Conservation (phyloP, 345 rosid species). For the Acer campestre region DNA sequence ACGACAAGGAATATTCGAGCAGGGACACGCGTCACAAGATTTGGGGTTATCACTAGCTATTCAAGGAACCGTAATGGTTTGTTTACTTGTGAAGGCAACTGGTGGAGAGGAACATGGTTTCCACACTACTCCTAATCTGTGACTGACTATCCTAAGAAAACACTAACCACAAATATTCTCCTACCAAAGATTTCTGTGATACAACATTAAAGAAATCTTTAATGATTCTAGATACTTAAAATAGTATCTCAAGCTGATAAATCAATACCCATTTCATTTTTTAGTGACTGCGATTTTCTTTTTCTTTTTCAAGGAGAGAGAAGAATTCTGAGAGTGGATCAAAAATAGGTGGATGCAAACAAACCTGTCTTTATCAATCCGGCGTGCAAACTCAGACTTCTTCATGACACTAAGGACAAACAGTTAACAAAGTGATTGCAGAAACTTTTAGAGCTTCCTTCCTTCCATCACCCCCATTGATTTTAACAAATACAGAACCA, state of each 20-base stretch:
- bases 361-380: conserved; percentile 21
- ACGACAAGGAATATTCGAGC: conserved; percentile 10
- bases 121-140: conserved; percentile 6
- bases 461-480: conserved; percentile 8
- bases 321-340: conserved; percentile 14
- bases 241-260: conserved; percentile 8
- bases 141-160: neutral
- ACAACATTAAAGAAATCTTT: conserved; percentile 4
- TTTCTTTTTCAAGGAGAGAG: neutral
- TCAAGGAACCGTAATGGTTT: neutral
- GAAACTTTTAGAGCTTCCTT: conserved; percentile 1
- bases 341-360: conserved; percentile 21
- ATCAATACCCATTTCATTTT: neutral
- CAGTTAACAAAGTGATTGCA: neutral
- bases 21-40: neutral
- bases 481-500: neutral
- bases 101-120: neutral
- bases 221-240: neutral
- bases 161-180: conserved; percentile 6
- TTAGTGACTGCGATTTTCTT: neutral
- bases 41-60: too few species aligned
- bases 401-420: conserved; percentile 7
- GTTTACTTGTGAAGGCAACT: conserved; percentile 1
- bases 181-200: conserved; percentile 2
- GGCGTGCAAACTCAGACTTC: conserved; percentile 19